Evolutionary conservation across 2,329 filamentous ascomycete genomes (phyloP), one percentile per base, ranked within the genome.

Genomic region (Pseudogymnoascus sp.): DNA sequence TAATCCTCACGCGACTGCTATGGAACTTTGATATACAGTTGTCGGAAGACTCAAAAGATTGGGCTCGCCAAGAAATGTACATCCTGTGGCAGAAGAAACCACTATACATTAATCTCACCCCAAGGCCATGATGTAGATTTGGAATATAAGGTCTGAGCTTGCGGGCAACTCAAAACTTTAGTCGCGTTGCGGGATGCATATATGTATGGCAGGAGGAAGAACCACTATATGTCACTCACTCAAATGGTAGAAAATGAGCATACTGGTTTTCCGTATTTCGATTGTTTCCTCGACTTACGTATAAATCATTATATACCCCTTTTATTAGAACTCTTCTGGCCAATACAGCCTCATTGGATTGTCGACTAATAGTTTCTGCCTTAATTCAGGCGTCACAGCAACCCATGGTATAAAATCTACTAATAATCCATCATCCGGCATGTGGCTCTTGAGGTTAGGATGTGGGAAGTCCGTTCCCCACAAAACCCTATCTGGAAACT

Each of bases 391-490:
- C 6, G 21, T 46, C 42, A 46, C 42, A 23, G 42, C 42, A 23
- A 46, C 6, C 42, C 42, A 46, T 46, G 42, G 42, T 46, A 46
- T 88, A 88, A 4, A 87, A 90, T 65, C 83, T 91, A 62, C 77
- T 91, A 10, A 77, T 90, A 50, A 72, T 91, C 19, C 80, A 88
- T 17, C 85, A 82, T 1, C 88, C 88, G 0, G 84, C 7, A 80
- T 83, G 62, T 91, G 87, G 87, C 66, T 90, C 64, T 88, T 89
- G 76, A 85, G 90, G 42, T 46, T 46, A 46, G 42, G 42, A 15
- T 46, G 42, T 46, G 42, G 42, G 21, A 46, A 77, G 50, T 77
- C 75, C 65, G 75, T 77, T 2, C 75, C 75, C 74, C 74, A 77
- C 1, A 77, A 35, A 9, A 77, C 63, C 4, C 67, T 70, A 19